Conservation (phyloP, 1,139 yeast genomes). For the Debaryomyces subglobosus region DNA sequence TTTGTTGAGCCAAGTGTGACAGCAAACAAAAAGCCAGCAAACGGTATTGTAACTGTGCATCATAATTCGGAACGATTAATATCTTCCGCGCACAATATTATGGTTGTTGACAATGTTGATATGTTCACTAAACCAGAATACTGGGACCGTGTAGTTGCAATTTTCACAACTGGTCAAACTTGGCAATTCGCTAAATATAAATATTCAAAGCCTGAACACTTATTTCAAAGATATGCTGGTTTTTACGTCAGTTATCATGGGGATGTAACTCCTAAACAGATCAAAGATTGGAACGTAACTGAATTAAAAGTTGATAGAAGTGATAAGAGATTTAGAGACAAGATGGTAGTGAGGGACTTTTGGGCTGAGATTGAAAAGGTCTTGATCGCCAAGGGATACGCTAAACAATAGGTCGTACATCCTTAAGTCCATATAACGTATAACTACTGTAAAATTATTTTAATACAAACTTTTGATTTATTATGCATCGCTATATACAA, state of each 20-base stretch:
- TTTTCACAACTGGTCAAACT: conserved; percentile 93
- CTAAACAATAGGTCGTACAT: conserved; percentile 19
- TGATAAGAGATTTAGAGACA: conserved; percentile 82
- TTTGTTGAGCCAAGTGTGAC: conserved; percentile 61
- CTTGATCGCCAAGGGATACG: conserved; percentile 51
- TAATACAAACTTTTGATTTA: conserved; percentile 3
- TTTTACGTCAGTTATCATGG: conserved; percentile 76
- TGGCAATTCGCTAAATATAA: conserved; percentile 95
- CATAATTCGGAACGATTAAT: conserved; percentile 62
- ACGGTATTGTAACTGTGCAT: conserved; percentile 52
- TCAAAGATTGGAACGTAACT: conserved; percentile 87
- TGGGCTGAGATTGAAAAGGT: conserved; percentile 79
- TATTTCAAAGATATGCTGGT: conserved; percentile 86
- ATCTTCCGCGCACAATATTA: conserved; percentile 58
- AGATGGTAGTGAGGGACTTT: conserved; percentile 79
- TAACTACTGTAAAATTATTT: conserved; percentile 8
- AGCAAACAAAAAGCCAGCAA: conserved; percentile 37
- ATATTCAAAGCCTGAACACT: conserved; percentile 74
- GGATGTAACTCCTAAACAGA: conserved; percentile 75
- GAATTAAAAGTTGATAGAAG: conserved; percentile 75
- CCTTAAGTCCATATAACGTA: not conserved
- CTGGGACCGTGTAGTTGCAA: conserved; percentile 96
- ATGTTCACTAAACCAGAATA: conserved; percentile 92
- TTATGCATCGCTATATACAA: conserved; percentile 14
- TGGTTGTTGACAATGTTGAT: conserved; percentile 87